Evolutionary conservation across 352 stramenopile genomes (phyloP).

Genomic region (Detonula confervacea): DNA sequence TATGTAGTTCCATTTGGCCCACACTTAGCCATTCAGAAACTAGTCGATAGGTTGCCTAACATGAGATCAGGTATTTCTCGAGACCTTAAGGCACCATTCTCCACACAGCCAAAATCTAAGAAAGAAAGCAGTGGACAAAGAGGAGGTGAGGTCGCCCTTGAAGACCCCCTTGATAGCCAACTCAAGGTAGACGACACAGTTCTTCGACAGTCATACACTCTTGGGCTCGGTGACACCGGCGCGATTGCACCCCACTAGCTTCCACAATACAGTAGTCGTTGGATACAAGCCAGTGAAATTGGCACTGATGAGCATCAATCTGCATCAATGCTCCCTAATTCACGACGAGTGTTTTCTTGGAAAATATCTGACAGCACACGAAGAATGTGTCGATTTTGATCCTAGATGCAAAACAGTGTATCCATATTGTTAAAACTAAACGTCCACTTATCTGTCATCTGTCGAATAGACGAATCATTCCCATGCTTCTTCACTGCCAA

Average conservation of each 20-base stretch:
- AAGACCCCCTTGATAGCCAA: conserved; percentile 3
- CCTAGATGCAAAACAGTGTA: no score
- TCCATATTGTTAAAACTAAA: no score
- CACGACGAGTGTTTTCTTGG: no score
- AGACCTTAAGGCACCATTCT: background rate
- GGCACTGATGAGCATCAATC: background rate
- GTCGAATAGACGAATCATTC: no score
- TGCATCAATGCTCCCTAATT: background rate
- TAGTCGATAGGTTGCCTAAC: background rate
- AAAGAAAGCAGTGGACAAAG: background rate
- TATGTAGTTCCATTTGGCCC: background rate
- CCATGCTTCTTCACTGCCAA: no score
- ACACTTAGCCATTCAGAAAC: background rate
- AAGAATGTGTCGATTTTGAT: no score
- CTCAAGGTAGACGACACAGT: conserved; percentile 6
- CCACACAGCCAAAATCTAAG: background rate
- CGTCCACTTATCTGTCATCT: no score
- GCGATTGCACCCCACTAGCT: background rate
- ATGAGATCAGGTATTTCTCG: background rate
- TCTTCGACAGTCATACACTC: conserved; percentile 4
- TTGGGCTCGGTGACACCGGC: background rate
- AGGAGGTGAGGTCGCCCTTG: conserved; percentile 5
- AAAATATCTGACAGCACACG: no score
- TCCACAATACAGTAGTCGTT: background rate
- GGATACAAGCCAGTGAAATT: conserved; percentile 8